Evolutionary conservation across 108 stramenopile species (phyloP), one percentile per base, ranked within the genome.

Genomic region (Cyclotella choctawhatcheeana): DNA sequence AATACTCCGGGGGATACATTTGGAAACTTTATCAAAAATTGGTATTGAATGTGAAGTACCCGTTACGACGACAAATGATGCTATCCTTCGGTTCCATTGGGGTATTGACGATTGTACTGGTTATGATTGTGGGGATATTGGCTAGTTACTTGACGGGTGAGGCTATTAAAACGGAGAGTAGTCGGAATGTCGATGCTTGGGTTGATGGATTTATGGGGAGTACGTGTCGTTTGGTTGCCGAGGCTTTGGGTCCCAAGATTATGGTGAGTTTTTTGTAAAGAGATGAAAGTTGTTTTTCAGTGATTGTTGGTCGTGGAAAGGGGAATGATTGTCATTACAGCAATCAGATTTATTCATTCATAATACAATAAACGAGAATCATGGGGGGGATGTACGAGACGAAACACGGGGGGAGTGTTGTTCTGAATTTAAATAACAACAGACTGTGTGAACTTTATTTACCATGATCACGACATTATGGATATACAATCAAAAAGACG

Each of bases 21-120:
- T 40, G 37, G 37, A 40, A 12, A 6, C 12, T 6, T 12, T 40
- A 10, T 12, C 37, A 40, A 10, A 6, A 12, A 6, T 40, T 40
- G 8, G 6, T 82, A 21, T 63, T 89, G 25, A 80, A 80, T 30
- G 71, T 84, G 13, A 50, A 64, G 14, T 84, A 83, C 61, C 76
- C 88, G 18, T 66, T 89, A 22, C 71, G 88, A 27, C 50, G 59
- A 17, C 88, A 89, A 40, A 53, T 89, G 69, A 37, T 89, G 5
- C 31, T 79, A 18, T 69, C 78, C 12, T 89, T 82, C 73, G 88
- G 88, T 17, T 55, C 64, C 17, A 69, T 69, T 3, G 64, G 72
- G 14, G 58, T 74, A 16, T 16, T 85, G n/a, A 66, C 84, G 4
- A 73, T 83, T 21, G n/a, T 67, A 5, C 14, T 81, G 2, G 73